Percentiles rank a stretch among this genome's conserved stretches.
Conservation (phyloP, 371 early-diverging fungal genomes). For the Modicella reniformis region DNA sequence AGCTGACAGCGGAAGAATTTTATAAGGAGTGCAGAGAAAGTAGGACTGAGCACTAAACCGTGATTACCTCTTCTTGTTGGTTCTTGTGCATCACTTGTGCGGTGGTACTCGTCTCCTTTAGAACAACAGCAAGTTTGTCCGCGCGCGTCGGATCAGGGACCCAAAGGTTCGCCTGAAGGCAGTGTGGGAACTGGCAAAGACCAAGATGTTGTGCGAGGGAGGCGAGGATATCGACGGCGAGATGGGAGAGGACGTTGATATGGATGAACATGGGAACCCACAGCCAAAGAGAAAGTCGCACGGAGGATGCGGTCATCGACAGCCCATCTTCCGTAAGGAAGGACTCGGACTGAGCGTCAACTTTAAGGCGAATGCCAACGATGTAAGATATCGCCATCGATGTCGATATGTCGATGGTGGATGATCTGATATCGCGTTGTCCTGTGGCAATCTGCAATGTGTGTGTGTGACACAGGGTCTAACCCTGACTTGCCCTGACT, state of each 20-base stretch:
- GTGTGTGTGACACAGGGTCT: too few relatives aligned
- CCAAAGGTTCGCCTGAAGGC: constrained; percentile 82
- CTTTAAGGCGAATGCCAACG: constrained; percentile 67
- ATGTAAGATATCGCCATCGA: constrained; percentile 55
- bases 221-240: constrained; percentile 72
- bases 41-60: too few relatives aligned
- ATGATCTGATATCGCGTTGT: too few relatives aligned
- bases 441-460: too few relatives aligned
- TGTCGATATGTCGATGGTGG: background rate
- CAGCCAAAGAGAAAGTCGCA: constrained; percentile 65
- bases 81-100: background rate
- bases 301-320: constrained; percentile 95
- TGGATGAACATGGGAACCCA: constrained; percentile 40
- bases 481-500: background rate
- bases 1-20: too few relatives aligned
- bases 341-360: constrained; percentile 87
- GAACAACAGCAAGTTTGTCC: constrained; percentile 78
- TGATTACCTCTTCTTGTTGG: too few relatives aligned
- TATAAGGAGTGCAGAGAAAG: background rate
- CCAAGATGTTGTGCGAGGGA: constrained; percentile 88
- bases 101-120: constrained; percentile 26
- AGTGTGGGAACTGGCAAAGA: constrained; percentile 94
- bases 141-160: constrained; percentile 78
- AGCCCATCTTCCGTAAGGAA: constrained; percentile 92
- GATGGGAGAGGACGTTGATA: constrained; percentile 57